Percentiles rank a stretch among this genome's conserved stretches.
Evolutionary conservation across 192 early-diverging fungal genomes (phyloP).

Genomic region (Bifiguratus adelaidae): DNA sequence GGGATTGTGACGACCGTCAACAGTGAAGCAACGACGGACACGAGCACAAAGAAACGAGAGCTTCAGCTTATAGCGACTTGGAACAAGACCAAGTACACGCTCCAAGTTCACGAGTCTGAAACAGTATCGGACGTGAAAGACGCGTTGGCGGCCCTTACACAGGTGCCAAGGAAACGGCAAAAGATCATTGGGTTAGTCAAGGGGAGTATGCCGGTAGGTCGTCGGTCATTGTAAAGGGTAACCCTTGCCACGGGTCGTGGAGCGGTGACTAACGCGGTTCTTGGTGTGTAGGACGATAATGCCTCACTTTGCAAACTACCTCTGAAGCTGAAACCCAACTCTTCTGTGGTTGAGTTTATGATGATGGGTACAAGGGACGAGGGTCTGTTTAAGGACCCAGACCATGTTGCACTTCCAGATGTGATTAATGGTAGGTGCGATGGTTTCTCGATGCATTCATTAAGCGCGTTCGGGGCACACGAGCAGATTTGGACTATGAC

Average conservation of each 20-base stretch:
- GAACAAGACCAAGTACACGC: conserved; percentile 5
- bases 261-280: too few species aligned
- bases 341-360: conserved; percentile 13
- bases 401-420: conserved; percentile 27
- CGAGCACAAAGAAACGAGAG: not conserved
- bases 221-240: too few species aligned
- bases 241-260: too few species aligned
- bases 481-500: conserved; percentile 41
- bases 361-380: conserved; percentile 46
- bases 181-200: conserved; percentile 64
- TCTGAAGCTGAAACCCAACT: conserved; percentile 3
- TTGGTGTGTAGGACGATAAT: conserved; percentile 7
- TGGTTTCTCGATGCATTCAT: too few species aligned
- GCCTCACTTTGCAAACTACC: conserved; percentile 1
- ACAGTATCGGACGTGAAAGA: conserved; percentile 3
- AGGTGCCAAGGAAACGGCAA: conserved; percentile 48
- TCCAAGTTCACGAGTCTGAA: not conserved
- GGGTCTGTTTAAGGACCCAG: conserved; percentile 38
- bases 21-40: not conserved
- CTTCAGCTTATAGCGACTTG: conserved; percentile 5
- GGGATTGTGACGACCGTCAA: not conserved
- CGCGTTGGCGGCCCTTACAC: conserved; percentile 40
- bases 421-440: conserved; percentile 26
- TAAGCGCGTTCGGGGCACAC: too few species aligned
- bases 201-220: conserved; percentile 45